Evolutionary conservation across 176 grass and related monocot species (phyloP).

Genomic region (Guadua angustifolia): DNA sequence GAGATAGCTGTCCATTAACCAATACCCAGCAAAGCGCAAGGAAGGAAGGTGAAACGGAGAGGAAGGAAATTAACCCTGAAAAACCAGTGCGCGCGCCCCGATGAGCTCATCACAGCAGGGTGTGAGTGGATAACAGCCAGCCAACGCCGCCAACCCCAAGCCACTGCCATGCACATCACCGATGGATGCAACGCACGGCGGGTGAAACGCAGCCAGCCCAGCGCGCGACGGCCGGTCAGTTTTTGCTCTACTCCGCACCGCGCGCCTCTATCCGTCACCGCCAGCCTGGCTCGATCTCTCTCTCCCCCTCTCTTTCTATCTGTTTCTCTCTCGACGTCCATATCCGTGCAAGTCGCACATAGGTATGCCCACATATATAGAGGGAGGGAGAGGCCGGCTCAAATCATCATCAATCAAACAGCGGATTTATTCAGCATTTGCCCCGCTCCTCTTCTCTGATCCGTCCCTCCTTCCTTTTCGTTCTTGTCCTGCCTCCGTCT

Average conservation of each 20-base stretch:
- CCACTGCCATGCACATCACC: too few relatives aligned
- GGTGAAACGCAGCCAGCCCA: too few relatives aligned
- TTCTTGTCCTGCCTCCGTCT: background rate
- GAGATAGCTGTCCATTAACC: too few relatives aligned
- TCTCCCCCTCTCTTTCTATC: background rate
- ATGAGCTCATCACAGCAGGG: too few relatives aligned
- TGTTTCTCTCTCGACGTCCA: background rate
- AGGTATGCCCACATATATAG: background rate
- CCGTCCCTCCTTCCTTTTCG: too few relatives aligned
- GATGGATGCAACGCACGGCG: background rate
- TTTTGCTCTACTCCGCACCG: background rate
- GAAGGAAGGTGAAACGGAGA: too few relatives aligned
- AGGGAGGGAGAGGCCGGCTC: background rate
- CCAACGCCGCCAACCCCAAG: background rate
- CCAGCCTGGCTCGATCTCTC: constrained; percentile 30
- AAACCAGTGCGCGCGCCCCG: too few relatives aligned
- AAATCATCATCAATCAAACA: background rate
- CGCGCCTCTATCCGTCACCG: constrained; percentile 20
- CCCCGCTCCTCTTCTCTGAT: background rate
- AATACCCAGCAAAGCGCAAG: too few relatives aligned
- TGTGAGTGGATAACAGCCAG: background rate
- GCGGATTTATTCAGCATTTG: background rate
- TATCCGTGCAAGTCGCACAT: background rate
- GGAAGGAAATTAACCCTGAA: background rate
- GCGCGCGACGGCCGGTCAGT: too few relatives aligned